A percentile compares a stretch with the other conserved stretches of the same genome.
These are phyloP conservation scores for Populus deltoides DNA, from an alignment of 345 rosid species.

Conservation along the genomic window DNA sequence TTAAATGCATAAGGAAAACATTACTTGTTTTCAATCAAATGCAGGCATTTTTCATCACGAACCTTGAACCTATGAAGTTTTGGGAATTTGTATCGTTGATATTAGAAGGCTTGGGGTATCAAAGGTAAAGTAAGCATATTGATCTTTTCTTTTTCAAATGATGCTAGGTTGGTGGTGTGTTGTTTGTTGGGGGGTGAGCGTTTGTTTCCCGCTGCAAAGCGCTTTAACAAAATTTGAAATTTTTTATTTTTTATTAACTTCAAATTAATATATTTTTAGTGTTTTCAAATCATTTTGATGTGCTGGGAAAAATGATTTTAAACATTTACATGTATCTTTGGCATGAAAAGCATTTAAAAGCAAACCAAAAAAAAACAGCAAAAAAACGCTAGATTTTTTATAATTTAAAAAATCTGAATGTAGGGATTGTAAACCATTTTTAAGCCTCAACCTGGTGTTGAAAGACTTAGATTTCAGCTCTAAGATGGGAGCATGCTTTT, in stretches of 20 bases:
- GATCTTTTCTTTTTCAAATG: background rate
- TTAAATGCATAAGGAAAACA: constrained; percentile 8
- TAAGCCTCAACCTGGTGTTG: background rate
- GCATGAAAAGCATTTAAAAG: no score
- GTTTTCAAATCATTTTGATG: no score
- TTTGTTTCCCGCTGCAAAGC: no score
- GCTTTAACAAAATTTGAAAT: no score
- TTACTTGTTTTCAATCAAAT: constrained; percentile 20
- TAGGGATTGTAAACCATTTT: background rate
- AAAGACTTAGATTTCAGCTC: background rate
- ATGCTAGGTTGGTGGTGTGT: background rate
- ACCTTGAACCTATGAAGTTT: constrained; percentile 68
- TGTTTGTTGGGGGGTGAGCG: no score
- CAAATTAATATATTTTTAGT: no score
- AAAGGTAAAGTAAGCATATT: constrained; percentile 48
- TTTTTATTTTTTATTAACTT: no score
- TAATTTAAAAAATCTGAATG: background rate
- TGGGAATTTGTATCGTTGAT: constrained; percentile 70
- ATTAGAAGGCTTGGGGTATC: constrained; percentile 75
- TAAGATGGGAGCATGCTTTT: background rate
- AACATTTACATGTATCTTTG: no score
- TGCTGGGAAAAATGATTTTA: no score
- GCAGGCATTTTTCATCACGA: constrained; percentile 90
- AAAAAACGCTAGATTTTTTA: no score
- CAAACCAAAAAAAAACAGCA: no score